Base-by-base conservation (phyloP, 352 stramenopile genomes). In the Globisporangium cylindrosporum region DNA sequence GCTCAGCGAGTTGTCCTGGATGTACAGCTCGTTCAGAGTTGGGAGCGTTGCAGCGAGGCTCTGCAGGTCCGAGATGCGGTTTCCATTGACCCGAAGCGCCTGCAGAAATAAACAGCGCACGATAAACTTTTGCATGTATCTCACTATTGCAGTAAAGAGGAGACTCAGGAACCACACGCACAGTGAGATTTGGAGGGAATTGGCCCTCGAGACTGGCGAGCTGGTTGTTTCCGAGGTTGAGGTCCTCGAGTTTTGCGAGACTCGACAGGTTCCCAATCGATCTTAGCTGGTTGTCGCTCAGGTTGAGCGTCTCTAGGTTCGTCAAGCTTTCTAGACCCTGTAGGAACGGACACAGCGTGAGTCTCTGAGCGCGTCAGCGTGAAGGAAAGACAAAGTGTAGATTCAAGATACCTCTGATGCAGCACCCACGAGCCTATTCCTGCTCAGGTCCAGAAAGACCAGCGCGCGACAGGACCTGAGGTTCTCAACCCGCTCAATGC, bases 161-260 rank as follows among this genome's bases (percentile, higher is more conserved):
- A 49, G 9, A 48, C 6, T 27, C 14, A 29, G 25, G 9, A 59
- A 27, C 36, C 36, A 41, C 36, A 41, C 67, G 22, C 48, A 89
- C 84, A n/a, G 62, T 64, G 24, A 93, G 60, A 34, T 83, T 88
- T 3, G 72, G 69, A 53, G 86, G 84, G 15, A 85, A 69, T n/a
- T 80, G 68, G 1, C 79, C 82, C 38, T 80, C 75, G n/a, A 94
- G 66, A 8, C 70, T 78, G n/a, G 63, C 64, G 8, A 94, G 56
- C 1, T 72, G 68, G 66, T 94, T 94, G 60, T 83, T 80, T 25
- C 75, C 71, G 18, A 94, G 58, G 43, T 91, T 86, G 43, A 94
- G 72, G 60, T 94, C 86, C 68, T 91, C 81, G 22, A 94, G 74
- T 59, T 94, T 92, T 9, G 70, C 80, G 60, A 94, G 69, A 20